Evolutionary conservation across 345 rosid genomes (phyloP), one percentile per base, ranked within the genome.

Genomic region (Eucalyptus pauciflora): DNA sequence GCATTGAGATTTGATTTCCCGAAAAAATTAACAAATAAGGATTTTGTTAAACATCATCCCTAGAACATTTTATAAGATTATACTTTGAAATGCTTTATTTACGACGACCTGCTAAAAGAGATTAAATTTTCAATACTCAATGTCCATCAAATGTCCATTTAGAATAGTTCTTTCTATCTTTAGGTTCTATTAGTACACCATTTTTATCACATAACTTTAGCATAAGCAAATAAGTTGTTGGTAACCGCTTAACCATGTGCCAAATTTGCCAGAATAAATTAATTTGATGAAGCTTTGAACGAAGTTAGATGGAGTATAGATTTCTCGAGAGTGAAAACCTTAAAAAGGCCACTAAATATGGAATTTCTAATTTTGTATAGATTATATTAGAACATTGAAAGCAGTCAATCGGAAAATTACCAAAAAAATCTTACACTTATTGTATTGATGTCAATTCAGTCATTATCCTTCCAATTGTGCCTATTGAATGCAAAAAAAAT

Each of bases 401-500:
- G 17, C 2, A 64, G 3, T 2, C 31, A 64, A 56, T 56, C 0
- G 0, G 5, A 24, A 54, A 56, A 56, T 22, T 22, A 56, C 12
- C 5, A 22, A 56, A 56, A 22, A 56, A 56, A 56, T 56, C 3
- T 22, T 56, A 56, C 25, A 22, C 5, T 20, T 20, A 56, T 56
- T 2, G 6, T 56, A 56, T 56, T 56, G 22, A 4, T 56, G 62
- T 56, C 29, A 56, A 56, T 20, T 56, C 11, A 56, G 4, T 56
- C 10, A 2, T 9, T 22, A 56, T 56, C 25, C 12, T 56, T 9
- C 62, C 25, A 56, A 22, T 56, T 1, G 0, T 56, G 27, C 27
- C 12, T 20, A 22, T 56, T 56, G 12, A 56, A 2, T 56, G 4
- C 12, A 20, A 2, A 4, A 7, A 8, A 0, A 4, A 8, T 56